Conservation (phyloP, 23 red algal species). For the Chondrus crispus region DNA sequence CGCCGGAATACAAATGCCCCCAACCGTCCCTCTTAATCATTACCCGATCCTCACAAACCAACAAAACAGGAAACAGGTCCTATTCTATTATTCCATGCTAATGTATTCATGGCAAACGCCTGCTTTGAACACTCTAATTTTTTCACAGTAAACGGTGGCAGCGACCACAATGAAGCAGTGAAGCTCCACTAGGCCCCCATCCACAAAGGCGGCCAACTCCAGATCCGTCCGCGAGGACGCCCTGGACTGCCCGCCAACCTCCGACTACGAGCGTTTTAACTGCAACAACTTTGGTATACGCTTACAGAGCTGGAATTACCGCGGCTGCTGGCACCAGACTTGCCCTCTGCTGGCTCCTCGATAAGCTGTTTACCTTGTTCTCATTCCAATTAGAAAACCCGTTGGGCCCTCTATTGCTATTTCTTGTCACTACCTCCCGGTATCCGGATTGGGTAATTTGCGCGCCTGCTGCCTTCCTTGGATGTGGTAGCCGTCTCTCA, state of each 20-base stretch:
- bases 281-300: not conserved
- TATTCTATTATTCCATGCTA: constrained; percentile 58
- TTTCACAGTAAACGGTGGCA: constrained; percentile 2
- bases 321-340: constrained; percentile 14
- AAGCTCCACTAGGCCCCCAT: not conserved
- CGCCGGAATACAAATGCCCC: constrained; percentile 69
- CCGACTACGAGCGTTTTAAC: not conserved
- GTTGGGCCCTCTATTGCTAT: constrained; percentile 38
- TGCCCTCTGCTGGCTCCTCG: not conserved
- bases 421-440: constrained; percentile 57
- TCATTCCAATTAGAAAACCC: constrained; percentile 7
- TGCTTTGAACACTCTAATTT: constrained; percentile 46
- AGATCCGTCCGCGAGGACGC: not conserved
- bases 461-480: constrained; percentile 65
- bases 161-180: not conserved
- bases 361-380: not conserved
- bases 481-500: constrained; percentile 43
- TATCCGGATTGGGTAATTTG: constrained; percentile 48
- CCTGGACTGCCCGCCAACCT: not conserved
- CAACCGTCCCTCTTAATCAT: constrained; percentile 80
- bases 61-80: constrained; percentile 50
- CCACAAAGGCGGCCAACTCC: not conserved
- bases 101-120: constrained; percentile 30
- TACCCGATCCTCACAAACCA: constrained; percentile 58
- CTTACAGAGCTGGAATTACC: constrained; percentile 4